A percentile compares a stretch with the other conserved stretches of the same genome.
phyloP scores from a whole-genome alignment of 371 early-diverging fungal species.

The Actinomortierella wolfii region DNA sequence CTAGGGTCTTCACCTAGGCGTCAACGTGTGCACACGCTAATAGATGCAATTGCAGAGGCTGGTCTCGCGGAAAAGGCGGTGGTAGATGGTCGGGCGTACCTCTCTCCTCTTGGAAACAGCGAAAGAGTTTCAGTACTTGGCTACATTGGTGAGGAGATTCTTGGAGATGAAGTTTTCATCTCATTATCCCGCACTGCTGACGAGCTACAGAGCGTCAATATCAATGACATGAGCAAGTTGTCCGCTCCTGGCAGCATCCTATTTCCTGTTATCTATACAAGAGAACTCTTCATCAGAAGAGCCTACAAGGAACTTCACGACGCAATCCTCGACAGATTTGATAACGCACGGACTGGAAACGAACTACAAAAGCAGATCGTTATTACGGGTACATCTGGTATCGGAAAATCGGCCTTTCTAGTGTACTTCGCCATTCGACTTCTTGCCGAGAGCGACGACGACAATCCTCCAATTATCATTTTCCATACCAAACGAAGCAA shows the following conservation, averaged over 20 bases:
- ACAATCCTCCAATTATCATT: slow-evolving; percentile 19
- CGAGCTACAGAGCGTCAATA: not conserved
- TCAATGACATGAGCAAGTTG: slow-evolving; percentile 7
- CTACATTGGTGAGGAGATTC: too few species aligned
- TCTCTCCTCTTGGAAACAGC: too few species aligned
- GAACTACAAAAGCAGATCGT: slow-evolving; percentile 4
- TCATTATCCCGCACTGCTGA: slow-evolving; percentile 7
- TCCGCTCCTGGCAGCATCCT: slow-evolving; percentile 4
- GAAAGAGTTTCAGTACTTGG: too few species aligned
- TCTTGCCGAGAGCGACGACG: slow-evolving; percentile 13
- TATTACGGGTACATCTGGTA: slow-evolving; percentile 22
- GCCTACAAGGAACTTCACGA: slow-evolving; percentile 15
- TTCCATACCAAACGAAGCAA: slow-evolving; percentile 11
- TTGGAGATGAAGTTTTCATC: too few species aligned
- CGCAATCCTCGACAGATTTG: not conserved
- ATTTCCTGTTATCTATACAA: slow-evolving; percentile 5
- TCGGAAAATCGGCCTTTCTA: slow-evolving; percentile 21
- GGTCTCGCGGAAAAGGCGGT: too few species aligned
- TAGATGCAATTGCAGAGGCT: too few species aligned
- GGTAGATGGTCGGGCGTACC: too few species aligned
- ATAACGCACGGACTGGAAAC: too few species aligned
- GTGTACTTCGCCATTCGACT: slow-evolving; percentile 22
- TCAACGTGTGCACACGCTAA: too few species aligned
- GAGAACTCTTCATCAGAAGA: slow-evolving; percentile 15
- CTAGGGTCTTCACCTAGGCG: too few species aligned